A percentile compares a stretch with the other conserved stretches of the same genome.
Conservation (phyloP, 306 rosid species). For the Trifolium subterraneum region DNA sequence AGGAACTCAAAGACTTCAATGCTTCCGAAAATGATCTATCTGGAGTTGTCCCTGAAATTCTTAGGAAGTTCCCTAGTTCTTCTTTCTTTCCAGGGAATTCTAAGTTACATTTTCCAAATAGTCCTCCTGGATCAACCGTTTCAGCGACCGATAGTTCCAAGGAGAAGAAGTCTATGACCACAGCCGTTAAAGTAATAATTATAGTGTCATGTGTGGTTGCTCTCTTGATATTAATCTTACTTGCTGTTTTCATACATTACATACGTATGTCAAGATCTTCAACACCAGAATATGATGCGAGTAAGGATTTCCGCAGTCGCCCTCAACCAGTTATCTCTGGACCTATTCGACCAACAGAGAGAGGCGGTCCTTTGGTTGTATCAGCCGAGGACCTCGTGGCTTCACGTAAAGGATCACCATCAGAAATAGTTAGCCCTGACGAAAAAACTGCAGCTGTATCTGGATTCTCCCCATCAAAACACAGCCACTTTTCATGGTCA, state of each 20-base stretch:
- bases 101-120: constrained; percentile 58
- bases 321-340: constrained; percentile 63
- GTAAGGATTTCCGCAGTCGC: constrained; percentile 53
- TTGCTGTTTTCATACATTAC: constrained; percentile 84
- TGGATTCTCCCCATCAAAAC: constrained; percentile 86
- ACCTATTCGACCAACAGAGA: constrained; percentile 51
- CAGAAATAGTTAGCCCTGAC: constrained; percentile 69
- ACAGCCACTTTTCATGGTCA: constrained; percentile 88
- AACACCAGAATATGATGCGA: constrained; percentile 52
- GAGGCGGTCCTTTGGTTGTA: constrained; percentile 71
- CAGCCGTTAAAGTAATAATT: constrained; percentile 77
- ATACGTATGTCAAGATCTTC: constrained; percentile 69
- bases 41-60: constrained; percentile 79
- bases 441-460: constrained; percentile 67
- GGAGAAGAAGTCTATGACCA: constrained; percentile 60
- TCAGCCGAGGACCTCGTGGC: constrained; percentile 86
- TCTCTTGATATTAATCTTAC: constrained; percentile 70
- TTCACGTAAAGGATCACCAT: constrained; percentile 75
- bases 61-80: constrained; percentile 77
- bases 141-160: constrained; percentile 52
- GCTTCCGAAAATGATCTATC: constrained; percentile 88
- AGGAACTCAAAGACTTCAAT: constrained; percentile 65
- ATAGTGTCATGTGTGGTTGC: constrained; percentile 87
- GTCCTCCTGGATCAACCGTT: constrained; percentile 61
- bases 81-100: constrained; percentile 90